Evolutionary conservation across 192 early-diverging fungal genomes (phyloP), one percentile per base, ranked within the genome.

Genomic region (Coemansia sp.): DNA sequence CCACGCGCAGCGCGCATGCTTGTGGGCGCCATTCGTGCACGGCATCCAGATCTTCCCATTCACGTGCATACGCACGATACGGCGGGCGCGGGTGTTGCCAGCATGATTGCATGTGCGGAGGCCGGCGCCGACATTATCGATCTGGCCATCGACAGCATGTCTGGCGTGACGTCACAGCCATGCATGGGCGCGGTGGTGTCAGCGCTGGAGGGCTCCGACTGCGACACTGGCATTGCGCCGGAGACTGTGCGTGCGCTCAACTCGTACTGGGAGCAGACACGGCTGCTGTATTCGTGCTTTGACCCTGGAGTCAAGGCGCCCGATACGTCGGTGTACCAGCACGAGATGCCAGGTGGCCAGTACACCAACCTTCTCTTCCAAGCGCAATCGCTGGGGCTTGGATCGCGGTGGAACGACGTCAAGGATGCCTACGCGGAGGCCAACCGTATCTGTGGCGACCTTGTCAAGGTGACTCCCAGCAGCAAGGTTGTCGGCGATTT

Each of bases 351-450:
- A 56, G 94, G 96, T 65, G 91, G 96, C 36, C 96, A 98, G 83
- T 98, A 98, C 87, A 98, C 96, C 56, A 98, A 98, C 84, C 80
- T 98, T 49, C 89, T 97, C 86, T 98, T 98, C 91, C 96, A 98
- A 82, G 90, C 93, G 40, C 92, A 96, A 76, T 93, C 94, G 70
- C 86, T 97, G 16, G 96, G 96, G 8, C 85, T 98, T 13, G 96
- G 96, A 55, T 87, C 92, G 39, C 88, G 89, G 66, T 98, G 96
- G 96, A 90, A 93, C 70, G 92, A 93, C 68, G 92, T 98, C 70
- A 97, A 97, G 84, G 83, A 84, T 36, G 93, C 95, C 4, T 98
- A 98, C 68, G 85, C 87, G 21, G 91, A 90, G 40, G 95, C 96
- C 43, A 98, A 98, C 78, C 77, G 83, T 62, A 86, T 98, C 60